Base-by-base conservation (phyloP, 306 rosid species). In the Phaseolus lunatus region DNA sequence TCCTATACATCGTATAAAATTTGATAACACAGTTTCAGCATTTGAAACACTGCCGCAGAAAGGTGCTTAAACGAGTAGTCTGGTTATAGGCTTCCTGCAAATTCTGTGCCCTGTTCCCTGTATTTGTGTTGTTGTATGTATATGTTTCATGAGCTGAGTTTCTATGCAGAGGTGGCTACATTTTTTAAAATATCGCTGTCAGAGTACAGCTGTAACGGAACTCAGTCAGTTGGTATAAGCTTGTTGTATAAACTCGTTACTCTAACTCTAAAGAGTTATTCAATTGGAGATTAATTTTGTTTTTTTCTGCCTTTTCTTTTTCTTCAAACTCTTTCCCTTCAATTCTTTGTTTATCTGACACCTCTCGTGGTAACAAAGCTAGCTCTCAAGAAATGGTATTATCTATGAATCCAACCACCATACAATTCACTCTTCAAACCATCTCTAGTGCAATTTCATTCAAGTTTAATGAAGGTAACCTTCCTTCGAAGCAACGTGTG, bases 1-100 rank as follows among this genome's bases (percentile, higher is more conserved):
- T 73, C 98, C 98, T 59, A 73, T 95, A 33, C 98, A 90, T 85
- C 91, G 96, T 53, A 81, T 95, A 75, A 95, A 77, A 79, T 92
- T 95, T 35, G 95, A 95, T 65, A 95, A 95, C 82, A 95, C 97
- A 1, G 90, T 95, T 85, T 92, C 98, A 37, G 98, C 98, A 2
- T 92, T 95, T 75, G 98, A 95, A 80, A 95, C 97, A 31, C 94
- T 95, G 85, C 98, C 97, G 5, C 98, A 92, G 84, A 94, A 89
- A 82, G 97, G 91, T 29, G 87, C 89, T 74, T 92, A 77, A 88
- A 56, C 47, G n/a, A 62, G 63, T 67, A 23, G 29, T 29, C 48
- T 33, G 33, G 56, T 27, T 62, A 20, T 29, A 23, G 39, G 66
- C 73, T 64, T 37, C 78, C 22, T 2, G 48, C 64, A 67, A 64